Conservation (phyloP, 495 filamentous ascomycete genomes). For the Daldinia decipiens region DNA sequence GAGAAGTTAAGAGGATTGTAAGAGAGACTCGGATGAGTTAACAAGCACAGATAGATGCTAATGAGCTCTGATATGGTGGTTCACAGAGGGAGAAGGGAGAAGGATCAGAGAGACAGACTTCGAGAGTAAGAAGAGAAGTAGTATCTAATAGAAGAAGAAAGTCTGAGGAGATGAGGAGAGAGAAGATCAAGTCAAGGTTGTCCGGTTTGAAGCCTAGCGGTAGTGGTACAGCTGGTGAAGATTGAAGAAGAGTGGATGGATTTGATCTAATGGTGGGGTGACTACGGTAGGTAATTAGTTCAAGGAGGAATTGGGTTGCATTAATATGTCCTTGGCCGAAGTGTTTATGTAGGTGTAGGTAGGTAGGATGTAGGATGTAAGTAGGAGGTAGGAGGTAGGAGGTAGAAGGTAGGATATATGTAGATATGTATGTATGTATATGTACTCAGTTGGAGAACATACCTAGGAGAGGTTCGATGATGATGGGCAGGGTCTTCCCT, state of each 20-base stretch:
- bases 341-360: conserved; percentile 17
- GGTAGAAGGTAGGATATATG: conserved; percentile 8
- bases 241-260: conserved; percentile 35
- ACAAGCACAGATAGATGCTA: conserved; percentile 21
- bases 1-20: conserved; percentile 6
- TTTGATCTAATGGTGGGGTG: conserved; percentile 32
- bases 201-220: conserved; percentile 29
- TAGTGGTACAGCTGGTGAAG: conserved; percentile 30
- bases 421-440: not conserved
- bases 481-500: conserved; percentile 28
- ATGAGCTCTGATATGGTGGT: conserved; percentile 22
- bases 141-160: conserved; percentile 1
- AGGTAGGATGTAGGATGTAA: not conserved
- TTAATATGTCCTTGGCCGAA: conserved; percentile 32
- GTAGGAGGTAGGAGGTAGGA: conserved; percentile 2
- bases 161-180: conserved; percentile 26
- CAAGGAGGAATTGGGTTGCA: conserved; percentile 42
- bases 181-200: conserved; percentile 23
- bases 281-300: conserved; percentile 32
- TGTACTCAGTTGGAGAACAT: conserved; percentile 34
- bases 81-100: conserved; percentile 14
- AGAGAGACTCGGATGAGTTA: not conserved
- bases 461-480: conserved; percentile 33
- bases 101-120: conserved; percentile 9
- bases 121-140: conserved; percentile 19